These are phyloP conservation scores for Lignosus rhinocerotis DNA, from an alignment of 1,284 basidiomycete species.

Conservation along the genomic window DNA sequence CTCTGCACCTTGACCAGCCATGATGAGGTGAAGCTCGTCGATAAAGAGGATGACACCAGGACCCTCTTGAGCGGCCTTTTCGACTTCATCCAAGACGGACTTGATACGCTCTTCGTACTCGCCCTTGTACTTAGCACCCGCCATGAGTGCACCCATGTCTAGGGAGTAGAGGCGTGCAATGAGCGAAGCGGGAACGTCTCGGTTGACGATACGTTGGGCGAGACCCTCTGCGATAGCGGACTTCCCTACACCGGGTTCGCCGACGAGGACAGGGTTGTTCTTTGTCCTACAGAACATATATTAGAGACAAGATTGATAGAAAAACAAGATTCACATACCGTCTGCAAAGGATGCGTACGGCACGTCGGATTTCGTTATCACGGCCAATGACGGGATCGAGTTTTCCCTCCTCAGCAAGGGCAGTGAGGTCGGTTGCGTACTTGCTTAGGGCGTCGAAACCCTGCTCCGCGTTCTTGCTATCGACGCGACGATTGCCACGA, in stretches of 20 bases:
- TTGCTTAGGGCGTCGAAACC: conserved; percentile 87
- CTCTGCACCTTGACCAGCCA: conserved; percentile 78
- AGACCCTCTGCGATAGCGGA: conserved; percentile 95
- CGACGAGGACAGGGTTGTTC: conserved; percentile 92
- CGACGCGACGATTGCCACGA: conserved; percentile 80
- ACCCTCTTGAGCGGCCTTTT: conserved; percentile 86
- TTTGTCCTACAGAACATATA: conserved; percentile 63
- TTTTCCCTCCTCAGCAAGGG: conserved; percentile 87
- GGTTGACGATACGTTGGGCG: conserved; percentile 93
- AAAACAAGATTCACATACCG: conserved; percentile 41
- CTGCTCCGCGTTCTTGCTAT: conserved; percentile 80
- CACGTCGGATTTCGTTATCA: conserved; percentile 85
- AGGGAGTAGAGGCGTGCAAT: conserved; percentile 84
- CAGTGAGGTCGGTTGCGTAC: conserved; percentile 85
- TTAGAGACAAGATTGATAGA: conserved; percentile 16
- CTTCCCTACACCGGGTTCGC: conserved; percentile 93
- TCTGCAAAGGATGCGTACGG: conserved; percentile 76
- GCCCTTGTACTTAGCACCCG: conserved; percentile 94
- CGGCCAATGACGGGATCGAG: conserved; percentile 93
- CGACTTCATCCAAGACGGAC: conserved; percentile 89
- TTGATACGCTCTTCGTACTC: conserved; percentile 99
- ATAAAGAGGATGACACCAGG: conserved; percentile 91
- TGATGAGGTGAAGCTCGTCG: conserved; percentile 92
- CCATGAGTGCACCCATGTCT: conserved; percentile 96
- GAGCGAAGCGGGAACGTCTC: conserved; percentile 90